Base-by-base conservation (phyloP, 805 yeast species). In the Wickerhamomyces sydowiorum region DNA sequence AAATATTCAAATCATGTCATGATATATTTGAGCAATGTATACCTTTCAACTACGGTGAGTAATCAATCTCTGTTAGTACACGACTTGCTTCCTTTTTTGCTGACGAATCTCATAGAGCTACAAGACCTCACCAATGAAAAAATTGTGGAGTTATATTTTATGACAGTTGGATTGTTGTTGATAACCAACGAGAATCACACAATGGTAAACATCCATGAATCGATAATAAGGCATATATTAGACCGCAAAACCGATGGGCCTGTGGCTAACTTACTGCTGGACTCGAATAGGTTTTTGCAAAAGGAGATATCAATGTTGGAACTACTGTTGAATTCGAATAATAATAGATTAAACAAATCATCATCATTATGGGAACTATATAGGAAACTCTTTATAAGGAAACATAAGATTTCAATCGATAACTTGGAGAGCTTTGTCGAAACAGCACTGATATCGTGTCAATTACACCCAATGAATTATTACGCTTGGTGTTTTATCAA, bases 401-500 rank as follows among this genome's bases (percentile, higher is more conserved):
- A n/a, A 39, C 6, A 20, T 21, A 20, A 34, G 34, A 5, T 13
- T 19, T 28, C 18, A 9, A 18, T 15, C 19, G 27, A 24, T 6
- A 19, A 29, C n/a, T 13, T 45, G 4, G 37, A 49, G 8, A 10
- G 19, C 6, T 54, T 52, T 34, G 30, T 50, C 7, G 20, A 44
- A 1, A 49, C 59, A 0, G 52, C 61, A 10, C 18, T 59, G 2
- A 36, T 34, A 6, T 59, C 71, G 1, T 69, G 62, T 1, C 44
- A 45, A 9, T 39, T 53, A 5, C 73, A 68, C 44, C 47, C 53
- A 17, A 55, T 67, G 0, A 68, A 67, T 41, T 68, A 66, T 40
- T 68, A 68, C 41, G 59, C 70, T 7, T 68, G 72, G 70, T 59
- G 61, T 40, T 57, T 66, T n/a, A 37, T 57, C 9, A 51, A 60